These are phyloP conservation scores for Acorus gramineus DNA, from an alignment of 106 monocot species.

Conservation along the genomic window DNA sequence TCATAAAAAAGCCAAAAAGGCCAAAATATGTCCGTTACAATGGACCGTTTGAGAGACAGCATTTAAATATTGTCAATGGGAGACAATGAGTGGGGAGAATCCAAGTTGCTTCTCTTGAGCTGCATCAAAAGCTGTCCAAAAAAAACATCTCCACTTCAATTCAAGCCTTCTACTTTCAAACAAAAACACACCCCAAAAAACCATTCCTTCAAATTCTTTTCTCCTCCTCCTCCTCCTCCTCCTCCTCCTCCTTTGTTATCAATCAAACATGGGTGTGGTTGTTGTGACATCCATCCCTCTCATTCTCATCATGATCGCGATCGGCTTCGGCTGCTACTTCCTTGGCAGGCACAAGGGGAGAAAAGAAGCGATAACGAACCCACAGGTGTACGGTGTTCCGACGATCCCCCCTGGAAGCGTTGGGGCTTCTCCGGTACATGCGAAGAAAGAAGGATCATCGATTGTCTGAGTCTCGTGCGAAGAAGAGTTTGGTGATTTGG, in stretches of 20 bases:
- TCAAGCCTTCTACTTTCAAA: no score
- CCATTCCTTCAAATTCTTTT: background rate
- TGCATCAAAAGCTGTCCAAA: no score
- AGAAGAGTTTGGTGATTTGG: no score
- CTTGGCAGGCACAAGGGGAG: slow-evolving; percentile 34
- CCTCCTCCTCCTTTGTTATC: background rate
- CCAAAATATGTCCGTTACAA: no score
- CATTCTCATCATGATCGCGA: slow-evolving; percentile 39
- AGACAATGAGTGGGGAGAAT: no score
- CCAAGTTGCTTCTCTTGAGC: no score
- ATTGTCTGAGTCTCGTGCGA: background rate
- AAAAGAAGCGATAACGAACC: slow-evolving; percentile 18
- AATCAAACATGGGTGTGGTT: slow-evolving; percentile 31
- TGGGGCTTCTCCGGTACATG: background rate
- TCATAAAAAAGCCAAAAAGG: no score
- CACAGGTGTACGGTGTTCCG: slow-evolving; percentile 32
- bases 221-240: background rate
- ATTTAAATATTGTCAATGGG: no score
- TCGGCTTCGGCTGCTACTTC: slow-evolving; percentile 57
- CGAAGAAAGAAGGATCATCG: slow-evolving; percentile 11
- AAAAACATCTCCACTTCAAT: no score
- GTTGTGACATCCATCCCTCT: slow-evolving; percentile 38
- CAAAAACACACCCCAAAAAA: no score
- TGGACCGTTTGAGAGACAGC: no score
- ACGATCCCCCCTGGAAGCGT: slow-evolving; percentile 21